Base-by-base conservation (phyloP, 2,329 filamentous ascomycete species). In the Ophiocordyceps polyrhachis-furcata region DNA sequence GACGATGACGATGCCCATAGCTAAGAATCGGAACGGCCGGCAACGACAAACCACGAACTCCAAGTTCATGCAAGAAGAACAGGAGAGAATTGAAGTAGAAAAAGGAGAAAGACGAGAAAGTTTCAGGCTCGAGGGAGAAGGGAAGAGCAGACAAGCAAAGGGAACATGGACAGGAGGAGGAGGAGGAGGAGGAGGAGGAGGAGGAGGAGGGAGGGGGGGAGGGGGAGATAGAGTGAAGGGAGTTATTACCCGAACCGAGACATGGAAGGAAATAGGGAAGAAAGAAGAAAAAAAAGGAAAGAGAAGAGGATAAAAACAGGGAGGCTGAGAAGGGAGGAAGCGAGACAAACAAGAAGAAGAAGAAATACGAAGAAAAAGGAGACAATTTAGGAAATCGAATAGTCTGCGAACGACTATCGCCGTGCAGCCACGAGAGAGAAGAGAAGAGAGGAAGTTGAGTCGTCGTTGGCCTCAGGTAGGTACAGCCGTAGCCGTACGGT, bases 1-100 rank as follows among this genome's bases (percentile, higher is more conserved):
- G 40, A 40, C 19, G 46, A 48, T 51, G 46, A 49, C 49, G 47
- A 48, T 50, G 49, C 43, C 35, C 49, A 51, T 51, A 46, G 46
- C 49, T 38, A 32, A 23, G 21, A 32, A 32, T 32, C 31, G 15
- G 31, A 32, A 14, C 31, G 4, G 12, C 31, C 31, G 31, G 15
- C 31, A 32, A 32, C 25, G 25, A 28, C 25, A 32, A 32, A 23
- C 21, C 11, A 14, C 2, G 9, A 13, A 31, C 29, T n/a, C 31
- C 25, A 28, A 11, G 25, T 28, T 28, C 5, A 28, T 28, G 25
- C 25, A 28, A 28, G 25, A 28, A 28, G n/a, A 35, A n/a, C 31
- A 14, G 31, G n/a, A 35, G 5, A 35, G n/a, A n/a, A 15, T 14
- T 6, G 31, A 35, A 11, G n/a, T 14, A 38, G 6, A 19, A 38